Evolutionary conservation across 2,329 filamentous ascomycete species (phyloP), one percentile per base, ranked within the genome.

Genomic region (Lasiodiplodia theobromae): DNA sequence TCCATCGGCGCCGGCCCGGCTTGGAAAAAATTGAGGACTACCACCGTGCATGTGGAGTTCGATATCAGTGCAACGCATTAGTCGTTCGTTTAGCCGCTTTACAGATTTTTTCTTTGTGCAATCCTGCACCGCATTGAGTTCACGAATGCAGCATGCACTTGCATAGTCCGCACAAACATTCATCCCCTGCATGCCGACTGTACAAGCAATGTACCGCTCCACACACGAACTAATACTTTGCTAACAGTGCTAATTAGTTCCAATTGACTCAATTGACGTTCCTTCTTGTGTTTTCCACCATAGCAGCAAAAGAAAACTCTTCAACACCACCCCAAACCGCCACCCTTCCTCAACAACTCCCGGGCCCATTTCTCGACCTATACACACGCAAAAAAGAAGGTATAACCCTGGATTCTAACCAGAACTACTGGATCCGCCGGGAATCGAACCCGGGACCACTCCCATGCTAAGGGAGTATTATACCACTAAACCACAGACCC

Each of bases 401-500:
- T 11, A 62, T 31, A 62, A 23, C 14, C 14, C 56, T 25, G 21
- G 56, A 58, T 44, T 58, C 18, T 10, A 58, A 58, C 51, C 51
- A 31, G 51, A 8, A 28, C n/a, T 53, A 16, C 16, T 53, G 51
- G 51, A 53, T 53, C 51, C 51, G 51, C 51, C 23, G 51, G 51
- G 51, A 53, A 53, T 53, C 51, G 25, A 11, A 25, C 21, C 21
- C 31, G 31, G 31, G 31, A 34, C 31, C 31, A 25, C 21, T 52
- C 49, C 18, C 10, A 25, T 52, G 57, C 57, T 60, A 60, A 60
- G 57, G 57, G 57, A 60, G 57, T 47, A 60, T 47, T 60, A 47
- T 47, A 40, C 37, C 57, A 62, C 57, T 62, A 62, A 62, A 62
- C 38, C 57, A 62, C 57, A 62, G 57, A 62, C 58, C 58, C 58